Evolutionary conservation across 106 monocot species (phyloP), one percentile per base, ranked within the genome.

Genomic region (Dioscorea zingiberensis): DNA sequence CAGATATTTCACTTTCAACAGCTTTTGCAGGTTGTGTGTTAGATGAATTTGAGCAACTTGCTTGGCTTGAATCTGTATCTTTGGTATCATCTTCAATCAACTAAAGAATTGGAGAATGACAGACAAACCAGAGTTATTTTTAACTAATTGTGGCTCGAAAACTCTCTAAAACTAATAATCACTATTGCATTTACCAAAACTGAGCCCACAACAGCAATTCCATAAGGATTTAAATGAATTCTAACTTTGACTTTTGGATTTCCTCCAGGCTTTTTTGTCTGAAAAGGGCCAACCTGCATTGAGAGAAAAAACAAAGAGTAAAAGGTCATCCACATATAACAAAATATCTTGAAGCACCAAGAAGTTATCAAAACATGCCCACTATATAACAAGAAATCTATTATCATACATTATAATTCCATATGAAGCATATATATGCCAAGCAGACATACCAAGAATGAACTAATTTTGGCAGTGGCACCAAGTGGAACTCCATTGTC

Each of bases 201-300:
- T 44, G 82, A 90, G 60, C 85, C 89, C 23, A 85, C 78, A 60
- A 67, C 66, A 72, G 83, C 70, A 26, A 90, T 71, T 53, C 89
- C 85, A 83, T 85, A 79, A 53, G 85, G 82, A 80, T 85, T 85
- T 38, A 90, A 45, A 68, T 78, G 58, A 69, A 90, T 25, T 74
- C 64, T 90, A 14, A 90, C 77, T 83, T 85, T 90, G 23, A 82
- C 79, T 77, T 80, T 79, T 46, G 73, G 19, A 62, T 71, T 77
- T 68, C 74, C 59, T 48, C 58, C 69, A 67, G 79, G 27, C n/a
- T n/a, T n/a, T n/a, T n/a, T n/a, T 70, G 32, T 61, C 61, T 77
- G 76, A 67, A 85, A 85, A 58, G 89, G 82, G 28, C 82, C 82
- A 75, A 90, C 62, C 89, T 90, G 79, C 71, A n/a, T n/a, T n/a